phyloP scores from a whole-genome alignment of 208 protist genomes.

The Crithidia fasciculata region DNA sequence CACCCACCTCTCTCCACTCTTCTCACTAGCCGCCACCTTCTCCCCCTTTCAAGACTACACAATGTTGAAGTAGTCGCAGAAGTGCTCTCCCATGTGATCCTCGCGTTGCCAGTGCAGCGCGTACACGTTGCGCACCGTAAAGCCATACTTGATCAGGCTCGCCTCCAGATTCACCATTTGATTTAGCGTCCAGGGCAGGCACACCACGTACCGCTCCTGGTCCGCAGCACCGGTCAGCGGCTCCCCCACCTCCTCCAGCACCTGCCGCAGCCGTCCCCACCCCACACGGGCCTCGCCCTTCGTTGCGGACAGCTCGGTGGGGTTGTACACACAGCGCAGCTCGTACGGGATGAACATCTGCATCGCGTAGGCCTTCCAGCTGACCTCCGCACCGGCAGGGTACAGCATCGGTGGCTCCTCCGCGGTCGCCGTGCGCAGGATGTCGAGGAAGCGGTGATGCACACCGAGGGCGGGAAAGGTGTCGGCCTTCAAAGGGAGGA shows the following conservation, averaged over 20 bases:
- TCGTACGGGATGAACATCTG: slow-evolving; percentile 76
- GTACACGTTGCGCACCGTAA: slow-evolving; percentile 65
- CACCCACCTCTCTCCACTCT: no score
- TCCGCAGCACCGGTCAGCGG: neutral
- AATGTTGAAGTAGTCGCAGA: slow-evolving; percentile 77
- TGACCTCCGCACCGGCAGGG: slow-evolving; percentile 52
- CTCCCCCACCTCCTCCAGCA: slow-evolving; percentile 57
- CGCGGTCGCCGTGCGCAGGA: slow-evolving; percentile 43
- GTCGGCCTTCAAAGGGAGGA: slow-evolving; percentile 80
- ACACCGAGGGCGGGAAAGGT: slow-evolving; percentile 81
- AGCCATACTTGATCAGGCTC: slow-evolving; percentile 86
- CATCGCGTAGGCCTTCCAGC: slow-evolving; percentile 48
- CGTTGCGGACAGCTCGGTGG: slow-evolving; percentile 73
- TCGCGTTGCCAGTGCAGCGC: slow-evolving; percentile 78
- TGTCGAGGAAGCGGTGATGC: slow-evolving; percentile 84
- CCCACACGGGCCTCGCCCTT: slow-evolving; percentile 80
- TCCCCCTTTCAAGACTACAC: neutral
- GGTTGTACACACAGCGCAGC: slow-evolving; percentile 78
- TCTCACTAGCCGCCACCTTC: neutral
- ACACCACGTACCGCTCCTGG: slow-evolving; percentile 55
- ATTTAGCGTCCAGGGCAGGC: slow-evolving; percentile 86
- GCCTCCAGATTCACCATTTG: slow-evolving; percentile 91
- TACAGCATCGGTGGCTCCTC: slow-evolving; percentile 84
- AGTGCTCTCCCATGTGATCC: slow-evolving; percentile 81
- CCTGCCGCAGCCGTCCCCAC: slow-evolving; percentile 78